Conservation (phyloP, 306 rosid genomes). For the Herpetospermum pedunculosum region DNA sequence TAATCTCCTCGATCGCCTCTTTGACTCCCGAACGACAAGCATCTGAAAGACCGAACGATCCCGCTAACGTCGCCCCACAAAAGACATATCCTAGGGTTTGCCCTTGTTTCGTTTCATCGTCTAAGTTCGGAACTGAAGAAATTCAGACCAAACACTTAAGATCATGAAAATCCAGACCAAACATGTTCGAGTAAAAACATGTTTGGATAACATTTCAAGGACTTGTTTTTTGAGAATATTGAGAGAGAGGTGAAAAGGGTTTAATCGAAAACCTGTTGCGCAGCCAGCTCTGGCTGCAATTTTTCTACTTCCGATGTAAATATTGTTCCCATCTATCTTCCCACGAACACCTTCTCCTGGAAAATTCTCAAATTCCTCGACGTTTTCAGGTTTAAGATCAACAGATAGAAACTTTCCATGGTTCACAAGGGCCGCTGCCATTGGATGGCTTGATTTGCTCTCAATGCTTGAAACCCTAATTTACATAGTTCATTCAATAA, state of each 20-base stretch:
- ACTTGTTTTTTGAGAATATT: too few species aligned
- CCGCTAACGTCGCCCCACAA: constrained; percentile 30
- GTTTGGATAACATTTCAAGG: neutral
- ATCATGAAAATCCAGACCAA: neutral
- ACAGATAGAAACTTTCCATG: constrained; percentile 53
- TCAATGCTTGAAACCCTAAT: constrained; percentile 83
- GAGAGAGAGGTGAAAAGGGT: neutral
- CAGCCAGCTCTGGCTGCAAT: constrained; percentile 51
- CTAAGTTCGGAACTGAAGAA: constrained; percentile 32
- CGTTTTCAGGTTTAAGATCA: constrained; percentile 60
- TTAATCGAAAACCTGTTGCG: constrained; percentile 41
- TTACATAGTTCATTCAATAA: neutral
- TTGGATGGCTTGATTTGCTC: constrained; percentile 94
- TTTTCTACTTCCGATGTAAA: constrained; percentile 68
- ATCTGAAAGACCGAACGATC: constrained; percentile 58
- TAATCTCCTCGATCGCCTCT: constrained; percentile 54
- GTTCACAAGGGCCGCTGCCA: constrained; percentile 68
- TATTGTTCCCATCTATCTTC: constrained; percentile 43
- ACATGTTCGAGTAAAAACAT: neutral
- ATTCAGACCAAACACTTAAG: constrained; percentile 3
- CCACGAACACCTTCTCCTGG: constrained; percentile 90
- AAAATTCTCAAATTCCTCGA: constrained; percentile 55
- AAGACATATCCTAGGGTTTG: constrained; percentile 64
- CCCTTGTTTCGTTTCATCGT: constrained; percentile 43
- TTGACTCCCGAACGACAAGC: constrained; percentile 62